These are phyloP conservation scores for Sclerotinia minor DNA, from an alignment of 2,329 filamentous ascomycete genomes.

Conservation along the genomic window DNA sequence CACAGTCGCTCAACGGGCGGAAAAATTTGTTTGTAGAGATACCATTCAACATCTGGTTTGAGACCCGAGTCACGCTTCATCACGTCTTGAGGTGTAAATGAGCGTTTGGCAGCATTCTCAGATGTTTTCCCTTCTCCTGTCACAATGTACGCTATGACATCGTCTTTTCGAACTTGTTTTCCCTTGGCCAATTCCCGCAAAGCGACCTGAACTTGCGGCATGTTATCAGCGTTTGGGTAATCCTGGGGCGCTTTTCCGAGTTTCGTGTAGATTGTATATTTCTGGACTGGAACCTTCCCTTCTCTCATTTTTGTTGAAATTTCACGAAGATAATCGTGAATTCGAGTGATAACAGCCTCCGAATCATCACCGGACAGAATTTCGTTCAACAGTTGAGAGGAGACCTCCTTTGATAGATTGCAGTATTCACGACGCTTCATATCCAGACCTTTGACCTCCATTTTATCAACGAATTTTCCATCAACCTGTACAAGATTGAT, in stretches of 20 bases:
- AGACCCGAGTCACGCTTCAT: conserved; percentile 73
- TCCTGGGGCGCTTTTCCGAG: conserved; percentile 91
- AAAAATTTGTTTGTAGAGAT: conserved; percentile 97
- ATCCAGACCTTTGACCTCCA: conserved; percentile 97
- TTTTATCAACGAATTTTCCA: conserved; percentile 87
- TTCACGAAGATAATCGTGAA: conserved; percentile 89
- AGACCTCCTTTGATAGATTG: conserved; percentile 91
- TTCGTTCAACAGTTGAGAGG: conserved; percentile 84
- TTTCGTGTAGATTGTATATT: conserved; percentile 98
- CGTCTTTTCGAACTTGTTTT: conserved; percentile 85
- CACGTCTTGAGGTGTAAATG: conserved; percentile 82
- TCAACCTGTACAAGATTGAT: conserved; percentile 89
- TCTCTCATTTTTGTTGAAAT: conserved; percentile 86
- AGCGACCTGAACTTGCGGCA: conserved; percentile 97
- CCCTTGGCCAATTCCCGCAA: conserved; percentile 83
- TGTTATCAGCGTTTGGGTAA: conserved; percentile 89
- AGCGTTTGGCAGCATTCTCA: conserved; percentile 80
- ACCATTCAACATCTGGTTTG: conserved; percentile 93
- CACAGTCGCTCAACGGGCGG: conserved; percentile 97
- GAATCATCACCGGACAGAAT: conserved; percentile 92
- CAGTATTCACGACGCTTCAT: conserved; percentile 99
- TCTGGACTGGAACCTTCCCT: conserved; percentile 69
- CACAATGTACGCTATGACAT: conserved; percentile 95
- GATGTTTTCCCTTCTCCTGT: conserved; percentile 67
- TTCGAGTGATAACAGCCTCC: conserved; percentile 81